Evolutionary conservation across 768 basidiomycete species (phyloP).

Genomic region (Kwoniella mangroviensis): DNA sequence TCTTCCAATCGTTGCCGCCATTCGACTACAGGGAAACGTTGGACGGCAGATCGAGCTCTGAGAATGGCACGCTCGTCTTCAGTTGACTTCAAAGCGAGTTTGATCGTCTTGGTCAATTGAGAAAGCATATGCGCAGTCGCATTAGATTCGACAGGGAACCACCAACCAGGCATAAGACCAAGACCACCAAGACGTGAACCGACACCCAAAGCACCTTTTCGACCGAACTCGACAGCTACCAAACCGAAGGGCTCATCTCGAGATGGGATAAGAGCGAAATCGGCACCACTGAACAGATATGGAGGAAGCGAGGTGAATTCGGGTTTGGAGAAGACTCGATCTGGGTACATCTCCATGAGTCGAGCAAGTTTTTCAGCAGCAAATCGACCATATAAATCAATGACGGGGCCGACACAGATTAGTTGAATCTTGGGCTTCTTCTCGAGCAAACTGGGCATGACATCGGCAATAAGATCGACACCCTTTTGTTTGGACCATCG

Average conservation of each 20-base stretch:
- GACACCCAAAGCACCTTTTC: conserved; percentile 94
- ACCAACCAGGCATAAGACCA: conserved; percentile 98
- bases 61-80: conserved; percentile 89
- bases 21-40: conserved; percentile 96
- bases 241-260: conserved; percentile 96
- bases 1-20: conserved; percentile 97
- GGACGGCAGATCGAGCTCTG: conserved; percentile 88
- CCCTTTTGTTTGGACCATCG: conserved; percentile 98
- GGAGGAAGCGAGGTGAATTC: conserved; percentile 94
- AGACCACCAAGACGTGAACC: conserved; percentile 91
- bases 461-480: conserved; percentile 95
- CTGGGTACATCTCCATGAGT: conserved; percentile 92
- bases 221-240: conserved; percentile 93
- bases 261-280: conserved; percentile 93
- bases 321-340: conserved; percentile 92
- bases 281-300: conserved; percentile 90
- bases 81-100: conserved; percentile 86
- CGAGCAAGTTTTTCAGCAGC: conserved; percentile 91
- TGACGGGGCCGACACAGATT: conserved; percentile 89
- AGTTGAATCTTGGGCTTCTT: conserved; percentile 85
- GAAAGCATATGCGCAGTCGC: conserved; percentile 93
- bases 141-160: conserved; percentile 95
- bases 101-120: conserved; percentile 91
- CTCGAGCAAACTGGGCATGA: conserved; percentile 87
- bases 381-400: conserved; percentile 92